Conservation (phyloP, 192 early-diverging fungal species). For the Spinellus fusiger region DNA sequence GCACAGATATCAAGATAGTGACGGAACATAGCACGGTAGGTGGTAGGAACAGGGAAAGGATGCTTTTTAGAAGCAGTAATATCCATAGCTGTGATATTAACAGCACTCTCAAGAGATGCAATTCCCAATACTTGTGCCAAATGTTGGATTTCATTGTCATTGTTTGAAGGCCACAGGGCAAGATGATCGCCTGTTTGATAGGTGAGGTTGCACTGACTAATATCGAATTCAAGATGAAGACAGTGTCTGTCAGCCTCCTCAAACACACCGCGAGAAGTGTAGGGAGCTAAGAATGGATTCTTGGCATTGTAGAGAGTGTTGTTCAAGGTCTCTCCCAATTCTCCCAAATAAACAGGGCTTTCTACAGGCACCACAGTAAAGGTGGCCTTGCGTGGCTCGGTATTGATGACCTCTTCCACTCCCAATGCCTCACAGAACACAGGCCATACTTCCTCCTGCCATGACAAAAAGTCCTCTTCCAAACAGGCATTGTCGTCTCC, state of each 20-base stretch:
- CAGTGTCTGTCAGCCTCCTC: conserved; percentile 68
- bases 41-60: conserved; percentile 86
- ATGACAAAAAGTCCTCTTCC: conserved; percentile 94
- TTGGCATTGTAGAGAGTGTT: conserved; percentile 70
- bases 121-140: conserved; percentile 49
- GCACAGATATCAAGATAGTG: conserved; percentile 87
- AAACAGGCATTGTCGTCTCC: conserved; percentile 95
- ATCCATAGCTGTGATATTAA: conserved; percentile 69
- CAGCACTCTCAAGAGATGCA: conserved; percentile 64
- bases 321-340: conserved; percentile 36
- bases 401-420: conserved; percentile 43
- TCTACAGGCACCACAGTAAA: conserved; percentile 52
- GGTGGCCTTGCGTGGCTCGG: conserved; percentile 12
- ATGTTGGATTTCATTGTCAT: conserved; percentile 69
- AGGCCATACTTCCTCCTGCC: conserved; percentile 86
- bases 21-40: conserved; percentile 81
- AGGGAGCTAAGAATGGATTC: conserved; percentile 75
- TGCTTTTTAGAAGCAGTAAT: conserved; percentile 70
- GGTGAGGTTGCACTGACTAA: conserved; percentile 71
- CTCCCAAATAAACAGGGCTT: conserved; percentile 42
- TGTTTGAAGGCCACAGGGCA: conserved; percentile 86
- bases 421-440: conserved; percentile 68
- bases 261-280: conserved; percentile 70
- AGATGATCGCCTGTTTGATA: conserved; percentile 95
- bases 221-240: conserved; percentile 89